Evolutionary conservation across 2,329 filamentous ascomycete genomes (phyloP), one percentile per base, ranked within the genome.

Genomic region (Ascosphaera aggregata): DNA sequence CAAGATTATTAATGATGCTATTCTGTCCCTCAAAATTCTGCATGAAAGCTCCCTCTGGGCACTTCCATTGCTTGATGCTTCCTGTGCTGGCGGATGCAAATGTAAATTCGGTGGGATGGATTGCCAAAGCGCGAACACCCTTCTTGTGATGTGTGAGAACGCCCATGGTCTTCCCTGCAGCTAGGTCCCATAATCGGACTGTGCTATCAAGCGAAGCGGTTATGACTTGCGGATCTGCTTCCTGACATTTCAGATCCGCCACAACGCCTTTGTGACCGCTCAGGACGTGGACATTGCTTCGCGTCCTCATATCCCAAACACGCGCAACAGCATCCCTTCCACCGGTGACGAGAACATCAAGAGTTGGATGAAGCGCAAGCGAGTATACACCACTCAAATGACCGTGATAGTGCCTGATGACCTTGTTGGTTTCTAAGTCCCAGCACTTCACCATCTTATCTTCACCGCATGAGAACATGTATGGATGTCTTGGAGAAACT

Each of bases 391-490:
- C 89, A 49, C 81, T 92, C 17, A 98, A 64, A 60, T 98, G 89
- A 15, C 91, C 91, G 55, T 98, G 89, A 56, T 95, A 98, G 59
- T 94, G 84, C 31, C 86, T 73, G 52, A 95, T 94, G 43, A 98
- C 89, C 59, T 94, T 94, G 64, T 98, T 98, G n/a, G 86, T 94
- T 59, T 98, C 89, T 46, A 98, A 63, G 62, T 98, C 89, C 89
- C 89, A 98, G 61, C 89, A 98, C 60, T 98, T 98, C 44, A 98
- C 89, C 85, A 94, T 94, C 64, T 98, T 98, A 57, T 98, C 89
- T 59, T 98, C 89, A 42, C 82, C 91, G 52, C 89, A 98, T 9
- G 84, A 93, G 59, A 98, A 98, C 8, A 98, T 69, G 53, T 98
- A 98, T 0, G 89, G 91, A 59, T 98, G 89, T 36, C 89, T 67